A percentile compares a stretch with the other conserved stretches of the same genome.
These are phyloP conservation scores for Colletotrichum karsti DNA, from an alignment of 2,329 filamentous ascomycete genomes.

Conservation along the genomic window DNA sequence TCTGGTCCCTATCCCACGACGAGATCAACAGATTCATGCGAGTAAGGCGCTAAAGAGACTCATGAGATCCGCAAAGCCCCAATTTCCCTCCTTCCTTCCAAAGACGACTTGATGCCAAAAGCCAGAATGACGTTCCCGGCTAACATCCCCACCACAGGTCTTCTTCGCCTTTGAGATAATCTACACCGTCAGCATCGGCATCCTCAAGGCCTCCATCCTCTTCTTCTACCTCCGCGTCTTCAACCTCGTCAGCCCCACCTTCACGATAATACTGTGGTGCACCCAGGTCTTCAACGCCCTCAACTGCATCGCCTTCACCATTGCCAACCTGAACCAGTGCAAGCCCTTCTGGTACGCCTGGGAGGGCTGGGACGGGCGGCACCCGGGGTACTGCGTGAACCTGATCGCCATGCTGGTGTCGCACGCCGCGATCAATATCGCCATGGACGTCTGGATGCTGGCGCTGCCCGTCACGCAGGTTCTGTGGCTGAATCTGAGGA, in stretches of 20 bases:
- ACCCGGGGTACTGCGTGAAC: conserved; percentile 42
- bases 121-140: background rate
- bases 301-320: conserved; percentile 37
- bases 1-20: background rate
- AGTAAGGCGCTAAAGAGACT: background rate
- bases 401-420: conserved; percentile 48
- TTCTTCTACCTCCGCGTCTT: conserved; percentile 48
- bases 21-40: background rate
- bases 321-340: conserved; percentile 49
- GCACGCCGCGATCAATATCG: conserved; percentile 51
- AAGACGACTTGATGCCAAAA: background rate
- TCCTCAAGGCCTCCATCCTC: conserved; percentile 45
- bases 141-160: background rate
- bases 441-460: conserved; percentile 52
- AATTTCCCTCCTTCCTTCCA: background rate
- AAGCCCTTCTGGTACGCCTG: conserved; percentile 52
- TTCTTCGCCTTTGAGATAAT: conserved; percentile 23
- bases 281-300: conserved; percentile 26
- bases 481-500: conserved; percentile 38
- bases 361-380: conserved; percentile 42
- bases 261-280: conserved; percentile 34
- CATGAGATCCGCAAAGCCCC: background rate
- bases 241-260: conserved; percentile 35
- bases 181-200: conserved; percentile 43
- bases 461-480: conserved; percentile 48